Evolutionary conservation across 192 early-diverging fungal genomes (phyloP), one percentile per base, ranked within the genome.

Genomic region (Gonapodya sp.): DNA sequence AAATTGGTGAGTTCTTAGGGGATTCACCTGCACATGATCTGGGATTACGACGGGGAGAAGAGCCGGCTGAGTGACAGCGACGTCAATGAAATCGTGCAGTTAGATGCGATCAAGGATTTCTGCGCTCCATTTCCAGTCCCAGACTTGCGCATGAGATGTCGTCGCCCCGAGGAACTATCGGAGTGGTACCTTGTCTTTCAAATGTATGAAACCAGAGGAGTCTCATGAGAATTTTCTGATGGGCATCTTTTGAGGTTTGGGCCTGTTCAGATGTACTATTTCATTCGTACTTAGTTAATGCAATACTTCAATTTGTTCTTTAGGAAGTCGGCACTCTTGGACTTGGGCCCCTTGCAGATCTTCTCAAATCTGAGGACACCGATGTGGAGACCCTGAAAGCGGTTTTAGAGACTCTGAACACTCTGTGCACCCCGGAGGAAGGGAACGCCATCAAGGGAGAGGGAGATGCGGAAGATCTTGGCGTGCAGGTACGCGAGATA

Each of bases 361-460:
- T 94, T 0, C 82, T 99, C 35, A 89, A 89, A 79, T 91, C 92
- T 80, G 95, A 97, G 85, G 89, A 88, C 35, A 91, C 91, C 83
- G 97, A 99, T 84, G 89, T 93, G 24, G 94, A 96, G 81, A 93
- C 94, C 79, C 87, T 92, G 74, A 97, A 96, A 84, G 91, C 94
- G 2, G 88, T 93, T 33, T 84, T 97, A 64, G 97, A 99, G 81
- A 94, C 94, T n/a, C 85, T 97, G n/a, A 94, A 90, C 33, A 89
- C 93, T 24, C 81, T 96, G 32, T 94, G 92, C 85, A 87, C 90
- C 33, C 80, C 84, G 0, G 86, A 91, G 34, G 30, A 18, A 31
- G 34, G 8, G 8, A 31, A 2, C 2, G 1, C 30, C 8, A 33
- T 33, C 18, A 77, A 77, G 34, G 75, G 34, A 18, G 75, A 77